Conservation (phyloP, 805 yeast species). For the Saccharomycopsis fibuligera region DNA sequence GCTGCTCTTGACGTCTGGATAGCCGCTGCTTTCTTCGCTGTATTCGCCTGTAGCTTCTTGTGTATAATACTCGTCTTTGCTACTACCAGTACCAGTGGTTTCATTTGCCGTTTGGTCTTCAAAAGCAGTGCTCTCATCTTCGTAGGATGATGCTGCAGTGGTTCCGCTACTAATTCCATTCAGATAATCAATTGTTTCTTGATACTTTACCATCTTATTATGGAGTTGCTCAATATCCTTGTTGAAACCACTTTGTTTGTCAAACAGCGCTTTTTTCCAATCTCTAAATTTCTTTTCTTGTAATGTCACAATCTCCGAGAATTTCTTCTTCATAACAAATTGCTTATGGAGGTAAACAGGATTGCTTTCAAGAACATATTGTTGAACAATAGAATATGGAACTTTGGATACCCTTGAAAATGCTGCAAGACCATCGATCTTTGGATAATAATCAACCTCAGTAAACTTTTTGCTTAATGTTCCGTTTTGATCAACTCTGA, state of each 20-base stretch:
- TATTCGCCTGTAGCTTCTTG: background rate
- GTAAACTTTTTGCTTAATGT: constrained; percentile 10
- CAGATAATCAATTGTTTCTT: constrained; percentile 24
- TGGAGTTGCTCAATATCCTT: constrained; percentile 43
- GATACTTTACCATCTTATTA: constrained; percentile 32
- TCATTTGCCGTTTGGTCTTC: background rate
- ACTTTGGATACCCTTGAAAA: constrained; percentile 35
- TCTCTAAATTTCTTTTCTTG: constrained; percentile 56
- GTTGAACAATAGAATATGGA: constrained; percentile 34
- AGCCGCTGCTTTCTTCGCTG: background rate
- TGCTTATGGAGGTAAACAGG: constrained; percentile 43
- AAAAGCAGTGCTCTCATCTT: background rate
- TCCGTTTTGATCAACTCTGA: constrained; percentile 7
- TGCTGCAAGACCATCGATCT: constrained; percentile 29
- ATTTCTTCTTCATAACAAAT: constrained; percentile 36
- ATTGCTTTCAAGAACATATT: constrained; percentile 35
- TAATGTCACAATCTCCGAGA: constrained; percentile 35
- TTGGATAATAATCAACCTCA: constrained; percentile 5
- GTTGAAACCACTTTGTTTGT: constrained; percentile 51
- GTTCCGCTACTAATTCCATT: background rate
- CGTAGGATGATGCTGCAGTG: no score
- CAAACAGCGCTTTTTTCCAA: constrained; percentile 52
- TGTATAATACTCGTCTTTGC: background rate
- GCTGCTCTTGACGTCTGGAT: background rate
- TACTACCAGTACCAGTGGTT: background rate